Conservation (phyloP, 805 yeast genomes). For the Schwanniomyces occidentalis region DNA sequence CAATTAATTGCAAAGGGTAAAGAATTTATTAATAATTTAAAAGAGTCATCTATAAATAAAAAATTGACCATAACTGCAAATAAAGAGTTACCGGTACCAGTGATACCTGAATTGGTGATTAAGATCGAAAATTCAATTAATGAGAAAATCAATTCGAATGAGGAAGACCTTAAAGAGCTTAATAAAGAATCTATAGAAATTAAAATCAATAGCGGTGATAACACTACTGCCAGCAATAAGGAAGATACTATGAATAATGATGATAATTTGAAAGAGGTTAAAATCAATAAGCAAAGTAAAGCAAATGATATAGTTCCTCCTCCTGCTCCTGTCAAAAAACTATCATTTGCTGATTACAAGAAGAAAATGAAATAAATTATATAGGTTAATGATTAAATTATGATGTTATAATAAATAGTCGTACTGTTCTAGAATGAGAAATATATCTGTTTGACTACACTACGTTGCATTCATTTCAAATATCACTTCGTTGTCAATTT, state of each 20-base stretch:
- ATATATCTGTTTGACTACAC: no score
- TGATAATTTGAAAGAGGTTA: neutral
- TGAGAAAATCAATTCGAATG: slow-evolving; percentile 2
- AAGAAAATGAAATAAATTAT: slow-evolving; percentile 54
- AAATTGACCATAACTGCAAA: slow-evolving; percentile 3
- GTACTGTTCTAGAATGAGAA: no score
- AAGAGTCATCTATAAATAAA: slow-evolving; percentile 1
- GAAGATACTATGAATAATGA: neutral
- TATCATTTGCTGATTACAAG: slow-evolving; percentile 75
- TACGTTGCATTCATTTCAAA: no score
- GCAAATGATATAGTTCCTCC: no score
- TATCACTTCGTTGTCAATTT: no score
- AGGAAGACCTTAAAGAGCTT: neutral
- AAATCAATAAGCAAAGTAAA: slow-evolving; percentile 11
- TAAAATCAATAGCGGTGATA: neutral
- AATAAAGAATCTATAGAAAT: neutral
- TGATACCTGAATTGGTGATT: slow-evolving; percentile 24
- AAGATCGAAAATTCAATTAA: slow-evolving; percentile 14
- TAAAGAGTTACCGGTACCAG: slow-evolving; percentile 18
- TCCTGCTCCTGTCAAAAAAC: slow-evolving; percentile 44
- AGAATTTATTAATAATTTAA: slow-evolving; percentile 6
- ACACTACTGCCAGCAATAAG: slow-evolving; percentile 6
- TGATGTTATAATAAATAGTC: no score
- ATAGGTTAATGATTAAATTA: no score
- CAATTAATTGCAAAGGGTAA: slow-evolving; percentile 19